Conservation (phyloP, 2,329 filamentous ascomycete genomes). For the Scedosporium dehoogii region DNA sequence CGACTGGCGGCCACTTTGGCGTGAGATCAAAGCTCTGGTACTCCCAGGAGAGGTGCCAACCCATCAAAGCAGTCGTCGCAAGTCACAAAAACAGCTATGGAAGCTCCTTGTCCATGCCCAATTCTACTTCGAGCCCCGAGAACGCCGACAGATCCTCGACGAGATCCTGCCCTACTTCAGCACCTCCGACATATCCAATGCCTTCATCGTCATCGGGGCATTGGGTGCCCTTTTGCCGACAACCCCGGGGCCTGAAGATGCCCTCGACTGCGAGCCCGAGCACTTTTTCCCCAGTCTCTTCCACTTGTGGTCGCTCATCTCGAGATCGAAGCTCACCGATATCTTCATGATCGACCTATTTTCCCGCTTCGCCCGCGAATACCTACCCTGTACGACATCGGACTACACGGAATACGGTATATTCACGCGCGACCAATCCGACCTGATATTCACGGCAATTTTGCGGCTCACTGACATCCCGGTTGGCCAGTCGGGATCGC, state of each 20-base stretch:
- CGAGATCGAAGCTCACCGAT: slow-evolving; percentile 79
- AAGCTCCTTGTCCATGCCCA: slow-evolving; percentile 88
- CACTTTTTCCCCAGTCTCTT: slow-evolving; percentile 90
- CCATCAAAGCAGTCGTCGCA: slow-evolving; percentile 45
- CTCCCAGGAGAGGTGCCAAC: slow-evolving; percentile 72
- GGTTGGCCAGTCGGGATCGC: slow-evolving; percentile 88
- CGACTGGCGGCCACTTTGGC: slow-evolving; percentile 89
- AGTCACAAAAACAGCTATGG: slow-evolving; percentile 56
- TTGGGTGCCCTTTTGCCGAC: slow-evolving; percentile 86
- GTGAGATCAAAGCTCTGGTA: slow-evolving; percentile 84
- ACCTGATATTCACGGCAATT: slow-evolving; percentile 85
- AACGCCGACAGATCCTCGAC: slow-evolving; percentile 71
- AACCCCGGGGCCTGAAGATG: slow-evolving; percentile 60
- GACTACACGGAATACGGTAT: slow-evolving; percentile 81
- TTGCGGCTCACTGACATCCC: slow-evolving; percentile 88
- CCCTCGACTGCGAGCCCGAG: slow-evolving; percentile 70
- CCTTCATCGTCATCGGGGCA: slow-evolving; percentile 83
- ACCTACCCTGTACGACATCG: slow-evolving; percentile 62
- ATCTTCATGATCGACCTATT: slow-evolving; percentile 81
- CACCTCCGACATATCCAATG: slow-evolving; percentile 82
- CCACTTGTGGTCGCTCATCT: slow-evolving; percentile 90
- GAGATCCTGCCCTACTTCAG: slow-evolving; percentile 83
- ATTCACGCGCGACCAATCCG: slow-evolving; percentile 84
- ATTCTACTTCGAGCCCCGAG: slow-evolving; percentile 82
- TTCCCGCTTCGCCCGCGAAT: slow-evolving; percentile 78